A percentile compares a stretch with the other conserved stretches of the same genome.
These are phyloP conservation scores for Suillus plorans DNA, from an alignment of 768 basidiomycete species.

Conservation along the genomic window DNA sequence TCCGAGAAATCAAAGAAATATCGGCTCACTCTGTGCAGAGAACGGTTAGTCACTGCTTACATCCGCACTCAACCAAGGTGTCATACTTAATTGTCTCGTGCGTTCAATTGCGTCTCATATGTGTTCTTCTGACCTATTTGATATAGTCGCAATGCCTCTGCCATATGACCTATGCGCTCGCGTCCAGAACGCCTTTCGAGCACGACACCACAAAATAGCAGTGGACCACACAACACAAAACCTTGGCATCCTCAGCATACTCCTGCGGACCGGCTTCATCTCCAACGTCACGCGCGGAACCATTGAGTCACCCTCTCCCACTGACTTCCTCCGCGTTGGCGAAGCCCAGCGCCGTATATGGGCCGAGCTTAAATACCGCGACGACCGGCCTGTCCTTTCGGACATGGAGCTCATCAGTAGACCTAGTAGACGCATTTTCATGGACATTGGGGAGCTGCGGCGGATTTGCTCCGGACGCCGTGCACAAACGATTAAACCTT, in stretches of 20 bases:
- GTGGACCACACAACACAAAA: slow-evolving; percentile 87
- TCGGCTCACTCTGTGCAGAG: no score
- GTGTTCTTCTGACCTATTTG: neutral
- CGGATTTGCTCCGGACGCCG: slow-evolving; percentile 80
- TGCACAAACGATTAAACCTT: slow-evolving; percentile 76
- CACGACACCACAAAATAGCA: slow-evolving; percentile 73
- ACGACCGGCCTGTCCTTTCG: slow-evolving; percentile 80
- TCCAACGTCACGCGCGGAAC: slow-evolving; percentile 82
- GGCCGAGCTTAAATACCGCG: slow-evolving; percentile 92
- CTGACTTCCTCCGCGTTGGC: slow-evolving; percentile 54
- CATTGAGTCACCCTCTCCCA: slow-evolving; percentile 59
- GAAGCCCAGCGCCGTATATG: slow-evolving; percentile 81
- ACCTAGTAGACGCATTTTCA: slow-evolving; percentile 78
- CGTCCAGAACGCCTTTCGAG: slow-evolving; percentile 89
- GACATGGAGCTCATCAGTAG: slow-evolving; percentile 81
- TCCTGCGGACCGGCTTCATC: slow-evolving; percentile 89
- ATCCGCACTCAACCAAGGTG: neutral
- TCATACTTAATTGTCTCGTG: neutral
- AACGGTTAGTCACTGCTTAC: neutral
- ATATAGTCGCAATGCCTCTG: slow-evolving; percentile 42
- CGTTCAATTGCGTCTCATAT: neutral
- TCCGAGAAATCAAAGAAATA: no score
- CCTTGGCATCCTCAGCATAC: slow-evolving; percentile 87
- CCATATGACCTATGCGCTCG: slow-evolving; percentile 89
- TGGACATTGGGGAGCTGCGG: slow-evolving; percentile 71